Evolutionary conservation across 75 land plant species (phyloP).

Genomic region (Selaginella tamariscina): DNA sequence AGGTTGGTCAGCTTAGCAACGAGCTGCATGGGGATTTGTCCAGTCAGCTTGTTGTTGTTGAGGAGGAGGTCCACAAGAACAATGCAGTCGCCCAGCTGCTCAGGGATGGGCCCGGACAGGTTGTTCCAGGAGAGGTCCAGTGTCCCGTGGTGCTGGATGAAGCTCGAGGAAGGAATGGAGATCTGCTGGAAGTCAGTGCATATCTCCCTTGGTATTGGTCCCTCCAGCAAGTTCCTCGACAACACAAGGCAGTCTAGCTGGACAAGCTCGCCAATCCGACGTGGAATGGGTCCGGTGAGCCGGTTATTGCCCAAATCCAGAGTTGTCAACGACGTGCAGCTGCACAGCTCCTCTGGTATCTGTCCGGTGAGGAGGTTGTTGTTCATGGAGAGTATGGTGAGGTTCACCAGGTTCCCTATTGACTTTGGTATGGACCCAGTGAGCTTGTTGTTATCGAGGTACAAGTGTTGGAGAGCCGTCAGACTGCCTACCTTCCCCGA

Average conservation of each 20-base stretch:
- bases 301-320: conserved; percentile 55
- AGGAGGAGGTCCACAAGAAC: conserved; percentile 14
- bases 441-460: not conserved
- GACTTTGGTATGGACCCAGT: not conserved
- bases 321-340: conserved; percentile 26
- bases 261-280: conserved; percentile 19
- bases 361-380: conserved; percentile 2
- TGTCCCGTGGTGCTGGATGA: conserved; percentile 38
- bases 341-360: not conserved
- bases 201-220: not conserved
- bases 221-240: conserved; percentile 6
- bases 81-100: conserved; percentile 14
- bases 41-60: conserved; percentile 14
- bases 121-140: conserved; percentile 12
- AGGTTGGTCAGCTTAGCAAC: conserved; percentile 21
- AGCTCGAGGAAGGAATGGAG: not conserved
- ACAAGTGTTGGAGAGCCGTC: conserved; percentile 18
- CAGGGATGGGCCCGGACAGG: conserved; percentile 30
- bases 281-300: conserved; percentile 60
- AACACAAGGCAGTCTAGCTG: conserved; percentile 13
- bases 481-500: conserved; percentile 26
- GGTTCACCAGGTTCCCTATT: not conserved
- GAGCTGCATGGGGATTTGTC: conserved; percentile 26
- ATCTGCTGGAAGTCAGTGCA: not conserved
- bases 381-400: not conserved